Evolutionary conservation across 2,329 filamentous ascomycete genomes (phyloP).

Genomic region (Leptodontidium sp.): DNA sequence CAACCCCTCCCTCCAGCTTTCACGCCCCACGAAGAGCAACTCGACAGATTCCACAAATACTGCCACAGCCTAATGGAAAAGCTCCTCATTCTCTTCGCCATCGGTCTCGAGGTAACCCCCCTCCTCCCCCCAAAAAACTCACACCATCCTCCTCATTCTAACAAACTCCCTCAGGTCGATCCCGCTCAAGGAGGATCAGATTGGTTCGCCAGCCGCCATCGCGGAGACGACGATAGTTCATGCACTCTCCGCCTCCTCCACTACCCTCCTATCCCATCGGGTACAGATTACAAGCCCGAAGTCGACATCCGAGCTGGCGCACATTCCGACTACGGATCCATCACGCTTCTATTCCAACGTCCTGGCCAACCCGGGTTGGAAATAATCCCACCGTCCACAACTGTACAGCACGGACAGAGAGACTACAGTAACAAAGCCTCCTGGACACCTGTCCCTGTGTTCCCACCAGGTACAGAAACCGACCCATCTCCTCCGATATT

Average conservation of each 20-base stretch:
- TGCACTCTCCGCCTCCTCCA: constrained; percentile 68
- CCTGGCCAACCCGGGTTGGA: constrained; percentile 87
- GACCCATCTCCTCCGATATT: constrained; percentile 74
- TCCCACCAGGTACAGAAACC: constrained; percentile 64
- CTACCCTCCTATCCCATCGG: constrained; percentile 65
- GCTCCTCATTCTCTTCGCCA: constrained; percentile 79
- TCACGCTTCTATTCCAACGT: constrained; percentile 84
- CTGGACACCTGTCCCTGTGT: constrained; percentile 74
- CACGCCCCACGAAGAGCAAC: constrained; percentile 62
- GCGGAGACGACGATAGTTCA: constrained; percentile 58
- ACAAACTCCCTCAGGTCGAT: constrained; percentile 37
- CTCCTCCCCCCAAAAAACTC: no score
- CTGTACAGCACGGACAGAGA: constrained; percentile 32
- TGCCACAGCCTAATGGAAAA: constrained; percentile 78
- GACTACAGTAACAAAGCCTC: constrained; percentile 48
- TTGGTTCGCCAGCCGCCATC: constrained; percentile 67
- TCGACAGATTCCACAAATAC: constrained; percentile 71
- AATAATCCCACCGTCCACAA: constrained; percentile 67
- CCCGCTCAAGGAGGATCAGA: constrained; percentile 36
- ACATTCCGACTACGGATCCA: constrained; percentile 81
- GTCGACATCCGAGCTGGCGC: constrained; percentile 85
- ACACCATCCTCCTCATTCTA: not conserved
- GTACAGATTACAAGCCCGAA: constrained; percentile 54
- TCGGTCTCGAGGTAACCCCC: constrained; percentile 69
- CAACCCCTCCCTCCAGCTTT: constrained; percentile 80